Conservation (phyloP, 495 filamentous ascomycete genomes). For the Penicillium lividum region DNA sequence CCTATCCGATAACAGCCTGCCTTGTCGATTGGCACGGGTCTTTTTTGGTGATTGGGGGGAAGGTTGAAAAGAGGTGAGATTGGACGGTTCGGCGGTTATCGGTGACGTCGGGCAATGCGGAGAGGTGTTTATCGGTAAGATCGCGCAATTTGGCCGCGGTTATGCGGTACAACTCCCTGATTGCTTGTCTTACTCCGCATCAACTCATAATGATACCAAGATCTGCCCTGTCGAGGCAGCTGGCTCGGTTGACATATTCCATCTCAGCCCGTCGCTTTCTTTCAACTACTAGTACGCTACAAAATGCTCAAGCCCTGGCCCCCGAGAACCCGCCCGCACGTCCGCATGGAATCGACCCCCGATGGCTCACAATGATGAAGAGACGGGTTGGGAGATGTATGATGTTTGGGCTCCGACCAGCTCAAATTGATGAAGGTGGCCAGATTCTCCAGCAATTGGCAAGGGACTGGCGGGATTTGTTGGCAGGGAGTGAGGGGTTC, state of each 20-base stretch:
- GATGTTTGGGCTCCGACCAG: conserved; percentile 66
- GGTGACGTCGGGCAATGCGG: conserved; percentile 22
- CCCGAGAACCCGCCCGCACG: conserved; percentile 24
- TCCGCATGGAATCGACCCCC: conserved; percentile 46
- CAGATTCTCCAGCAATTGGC: conserved; percentile 61
- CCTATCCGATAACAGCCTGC: conserved; percentile 6
- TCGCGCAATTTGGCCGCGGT: conserved; percentile 14
- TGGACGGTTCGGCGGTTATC: conserved; percentile 17
- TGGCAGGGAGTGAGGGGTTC: conserved; percentile 81
- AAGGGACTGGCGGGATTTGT: conserved; percentile 73
- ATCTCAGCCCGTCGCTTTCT: conserved; percentile 18
- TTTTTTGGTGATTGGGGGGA: background rate
- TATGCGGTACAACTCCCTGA: conserved; percentile 8
- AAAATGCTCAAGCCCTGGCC: conserved; percentile 14
- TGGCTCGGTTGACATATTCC: conserved; percentile 9
- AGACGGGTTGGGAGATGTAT: conserved; percentile 80
- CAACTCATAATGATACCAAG: conserved; percentile 24
- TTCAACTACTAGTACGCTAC: conserved; percentile 26
- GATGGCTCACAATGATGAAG: conserved; percentile 79
- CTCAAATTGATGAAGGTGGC: conserved; percentile 63
- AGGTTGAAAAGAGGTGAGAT: conserved; percentile 10
- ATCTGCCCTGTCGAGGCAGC: conserved; percentile 22
- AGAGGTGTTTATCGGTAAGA: conserved; percentile 13
- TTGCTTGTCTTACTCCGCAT: conserved; percentile 1
- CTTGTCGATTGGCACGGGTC: background rate